Evolutionary conservation across 148 eudicot genomes (phyloP), one percentile per base, ranked within the genome.

Genomic region (Rhododendron kiyosumense): DNA sequence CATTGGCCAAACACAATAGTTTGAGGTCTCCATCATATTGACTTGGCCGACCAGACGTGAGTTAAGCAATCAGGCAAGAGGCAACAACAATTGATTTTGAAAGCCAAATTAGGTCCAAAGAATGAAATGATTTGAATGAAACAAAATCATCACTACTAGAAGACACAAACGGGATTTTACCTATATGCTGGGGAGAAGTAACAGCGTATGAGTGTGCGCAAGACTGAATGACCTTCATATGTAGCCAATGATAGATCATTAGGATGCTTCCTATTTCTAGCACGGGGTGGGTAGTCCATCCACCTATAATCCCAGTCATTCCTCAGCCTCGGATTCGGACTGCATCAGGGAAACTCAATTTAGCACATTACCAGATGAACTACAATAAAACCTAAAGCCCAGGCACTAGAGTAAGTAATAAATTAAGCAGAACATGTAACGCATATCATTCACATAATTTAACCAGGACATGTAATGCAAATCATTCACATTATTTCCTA

Each of bases 131-230:
- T 67, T 26, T 1, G 30, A 69, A 65, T 10, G 73, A n/a, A n/a
- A n/a, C 73, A 9, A 69, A 69, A 69, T 69, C 75, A 1, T 69
- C 1, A 30, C 36, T 28, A 69, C 34, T 69, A 69, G 75, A 69
- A 69, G 75, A 69, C 17, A 69, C 18, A 2, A 26, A 10, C 17
- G 6, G 32, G 34, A 81, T 10, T 30, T 51, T 88, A 93, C 99
- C 99, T 95, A 79, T 86, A 88, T 32, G 90, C 93, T 17, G 99
- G 98, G 34, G 98, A 96, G 91, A 96, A 96, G 88, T 96, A 90
- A 86, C 98, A 95, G 75, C 99, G 95, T 84, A 96, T 93, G 14
- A 96, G 94, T 69, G 99, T 95, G 24, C 95, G 96, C 88, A 96
- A 88, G 85, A 95, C 99, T 46, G 94, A 85, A 83, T 96, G 99